phyloP scores from a whole-genome alignment of 257 asterid genomes.

The Penstemon newberryi region DNA sequence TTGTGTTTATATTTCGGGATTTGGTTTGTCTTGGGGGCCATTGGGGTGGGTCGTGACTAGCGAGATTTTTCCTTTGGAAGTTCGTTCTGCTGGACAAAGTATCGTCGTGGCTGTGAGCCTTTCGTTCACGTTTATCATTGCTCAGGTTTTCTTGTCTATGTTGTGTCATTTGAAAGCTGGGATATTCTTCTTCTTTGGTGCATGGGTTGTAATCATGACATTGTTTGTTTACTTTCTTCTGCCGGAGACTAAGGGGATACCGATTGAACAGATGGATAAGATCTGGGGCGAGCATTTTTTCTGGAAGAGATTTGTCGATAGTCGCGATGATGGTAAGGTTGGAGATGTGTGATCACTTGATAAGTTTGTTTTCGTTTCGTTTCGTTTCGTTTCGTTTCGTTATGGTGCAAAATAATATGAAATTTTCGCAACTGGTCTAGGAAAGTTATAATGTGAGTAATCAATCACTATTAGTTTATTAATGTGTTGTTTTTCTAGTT shows the following conservation, averaged over 20 bases:
- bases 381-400: too few relatives aligned
- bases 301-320: conserved; percentile 13
- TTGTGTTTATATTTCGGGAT: conserved; percentile 29
- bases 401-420: too few relatives aligned
- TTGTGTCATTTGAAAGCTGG: conserved; percentile 18
- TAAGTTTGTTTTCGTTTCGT: too few relatives aligned
- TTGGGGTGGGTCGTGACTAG: conserved; percentile 43
- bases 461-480: too few relatives aligned
- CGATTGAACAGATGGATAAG: conserved; percentile 15
- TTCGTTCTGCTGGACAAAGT: conserved; percentile 43
- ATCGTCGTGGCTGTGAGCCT: conserved; percentile 12
- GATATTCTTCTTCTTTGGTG: conserved; percentile 17
- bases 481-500: too few relatives aligned
- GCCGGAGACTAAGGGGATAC: conserved; percentile 18
- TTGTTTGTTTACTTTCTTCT: conserved; percentile 11
- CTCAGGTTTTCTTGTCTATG: conserved; percentile 18
- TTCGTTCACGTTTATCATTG: not conserved
- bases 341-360: too few relatives aligned
- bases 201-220: conserved; percentile 17
- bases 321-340: too few relatives aligned
- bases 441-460: too few relatives aligned
- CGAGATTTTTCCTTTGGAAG: conserved; percentile 38
- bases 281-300: conserved; percentile 16
- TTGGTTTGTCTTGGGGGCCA: conserved; percentile 41
- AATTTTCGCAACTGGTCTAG: too few relatives aligned